Evolutionary conservation across 257 asterid genomes (phyloP).

Genomic region (Rhazya stricta): DNA sequence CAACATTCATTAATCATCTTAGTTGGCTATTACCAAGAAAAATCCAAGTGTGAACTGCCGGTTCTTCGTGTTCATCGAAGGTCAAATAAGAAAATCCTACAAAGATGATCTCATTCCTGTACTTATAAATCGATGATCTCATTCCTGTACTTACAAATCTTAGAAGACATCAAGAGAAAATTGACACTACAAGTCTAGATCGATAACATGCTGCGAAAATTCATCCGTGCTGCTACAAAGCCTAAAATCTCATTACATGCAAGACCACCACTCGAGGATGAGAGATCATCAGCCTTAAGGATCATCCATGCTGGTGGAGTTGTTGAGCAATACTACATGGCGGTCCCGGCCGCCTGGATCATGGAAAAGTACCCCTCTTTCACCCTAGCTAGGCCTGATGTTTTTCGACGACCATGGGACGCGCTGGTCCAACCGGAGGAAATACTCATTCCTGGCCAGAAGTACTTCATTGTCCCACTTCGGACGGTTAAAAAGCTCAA

Average conservation of each 20-base stretch:
- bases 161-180: neutral
- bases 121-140: too few relatives aligned
- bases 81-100: neutral
- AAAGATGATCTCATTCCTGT: neutral
- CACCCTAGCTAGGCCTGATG: slow-evolving; percentile 51
- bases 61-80: slow-evolving; percentile 15
- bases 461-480: slow-evolving; percentile 48
- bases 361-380: slow-evolving; percentile 55
- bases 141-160: neutral
- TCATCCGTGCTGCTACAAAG: slow-evolving; percentile 1
- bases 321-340: slow-evolving; percentile 64
- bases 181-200: neutral
- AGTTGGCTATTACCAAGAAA: neutral
- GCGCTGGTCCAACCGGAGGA: slow-evolving; percentile 51
- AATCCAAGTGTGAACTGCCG: neutral
- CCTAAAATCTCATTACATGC: neutral
- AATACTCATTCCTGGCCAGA: slow-evolving; percentile 62
- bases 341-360: slow-evolving; percentile 53
- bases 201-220: slow-evolving; percentile 1
- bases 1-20: neutral
- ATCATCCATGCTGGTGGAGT: slow-evolving; percentile 62
- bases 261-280: neutral
- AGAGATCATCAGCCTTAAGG: slow-evolving; percentile 34
- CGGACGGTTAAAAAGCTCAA: slow-evolving; percentile 54
- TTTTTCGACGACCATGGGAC: slow-evolving; percentile 63